phyloP scores from a whole-genome alignment of 2,329 filamentous ascomycete genomes.

The Trichoderma guizhouense region DNA sequence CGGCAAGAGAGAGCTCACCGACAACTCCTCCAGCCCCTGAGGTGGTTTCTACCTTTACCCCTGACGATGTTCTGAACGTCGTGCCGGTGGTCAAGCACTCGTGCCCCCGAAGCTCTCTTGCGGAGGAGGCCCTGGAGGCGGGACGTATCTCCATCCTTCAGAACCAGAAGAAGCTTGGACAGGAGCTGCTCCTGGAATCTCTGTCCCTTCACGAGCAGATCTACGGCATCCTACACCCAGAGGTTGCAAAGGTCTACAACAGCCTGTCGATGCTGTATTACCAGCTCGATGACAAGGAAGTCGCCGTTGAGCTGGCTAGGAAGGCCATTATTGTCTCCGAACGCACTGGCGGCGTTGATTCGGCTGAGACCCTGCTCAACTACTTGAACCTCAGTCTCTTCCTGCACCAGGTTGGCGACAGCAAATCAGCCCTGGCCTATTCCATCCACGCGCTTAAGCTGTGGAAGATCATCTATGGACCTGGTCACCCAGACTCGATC shows the following conservation, averaged over 20 bases:
- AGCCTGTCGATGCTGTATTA: slow-evolving; percentile 94
- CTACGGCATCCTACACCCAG: slow-evolving; percentile 93
- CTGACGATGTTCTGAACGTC: slow-evolving; percentile 86
- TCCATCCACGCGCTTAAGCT: slow-evolving; percentile 89
- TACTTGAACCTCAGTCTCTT: slow-evolving; percentile 96
- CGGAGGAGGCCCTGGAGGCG: slow-evolving; percentile 93
- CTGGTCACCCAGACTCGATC: slow-evolving; percentile 93
- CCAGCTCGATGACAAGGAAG: slow-evolving; percentile 95
- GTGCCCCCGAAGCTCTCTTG: slow-evolving; percentile 81
- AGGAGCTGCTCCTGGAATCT: slow-evolving; percentile 93
- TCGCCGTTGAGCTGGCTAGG: slow-evolving; percentile 88
- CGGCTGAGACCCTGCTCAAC: slow-evolving; percentile 86
- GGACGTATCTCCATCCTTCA: slow-evolving; percentile 95
- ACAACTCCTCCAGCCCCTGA: slow-evolving; percentile 42
- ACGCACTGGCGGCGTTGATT: slow-evolving; percentile 89
- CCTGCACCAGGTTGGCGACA: slow-evolving; percentile 88
- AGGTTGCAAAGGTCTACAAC: slow-evolving; percentile 94
- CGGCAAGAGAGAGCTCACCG: slow-evolving; percentile 51
- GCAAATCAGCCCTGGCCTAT: slow-evolving; percentile 79
- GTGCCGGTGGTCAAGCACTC: slow-evolving; percentile 96
- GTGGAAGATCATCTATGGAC: slow-evolving; percentile 95
- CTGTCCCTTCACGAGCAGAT: slow-evolving; percentile 97
- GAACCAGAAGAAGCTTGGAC: slow-evolving; percentile 90
- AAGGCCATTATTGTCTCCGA: slow-evolving; percentile 97
- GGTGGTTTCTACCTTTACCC: slow-evolving; percentile 56